phyloP scores from a whole-genome alignment of 495 filamentous ascomycete species.

The Podospora australis region DNA sequence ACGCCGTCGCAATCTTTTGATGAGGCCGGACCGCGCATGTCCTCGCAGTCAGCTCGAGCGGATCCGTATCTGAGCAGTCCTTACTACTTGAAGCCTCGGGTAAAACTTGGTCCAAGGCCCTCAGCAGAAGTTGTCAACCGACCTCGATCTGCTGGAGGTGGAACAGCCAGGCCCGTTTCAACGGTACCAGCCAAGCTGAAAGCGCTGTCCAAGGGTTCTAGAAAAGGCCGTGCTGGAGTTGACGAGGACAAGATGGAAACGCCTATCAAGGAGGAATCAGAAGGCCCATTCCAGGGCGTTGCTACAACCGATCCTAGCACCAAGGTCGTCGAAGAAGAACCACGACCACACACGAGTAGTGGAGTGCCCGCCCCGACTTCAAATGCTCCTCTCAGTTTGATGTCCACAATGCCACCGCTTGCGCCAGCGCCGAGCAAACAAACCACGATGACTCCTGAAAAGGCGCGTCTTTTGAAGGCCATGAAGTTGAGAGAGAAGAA shows the following conservation, averaged over 20 bases:
- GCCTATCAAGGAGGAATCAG: slow-evolving; percentile 23
- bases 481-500: slow-evolving; percentile 78
- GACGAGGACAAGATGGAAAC: slow-evolving; percentile 22
- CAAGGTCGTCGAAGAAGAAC: slow-evolving; percentile 21
- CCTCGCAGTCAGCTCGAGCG: slow-evolving; percentile 60
- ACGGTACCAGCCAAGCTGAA: slow-evolving; percentile 55
- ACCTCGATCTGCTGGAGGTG: slow-evolving; percentile 46
- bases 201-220: slow-evolving; percentile 36
- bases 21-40: slow-evolving; percentile 39
- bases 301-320: slow-evolving; percentile 19
- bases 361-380: slow-evolving; percentile 45
- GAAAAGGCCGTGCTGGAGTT: slow-evolving; percentile 33
- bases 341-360: slow-evolving; percentile 29
- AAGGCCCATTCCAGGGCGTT: slow-evolving; percentile 9
- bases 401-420: slow-evolving; percentile 34
- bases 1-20: slow-evolving; percentile 35
- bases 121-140: slow-evolving; percentile 62
- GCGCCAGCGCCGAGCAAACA: slow-evolving; percentile 37
- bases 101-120: slow-evolving; percentile 79
- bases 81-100: slow-evolving; percentile 60
- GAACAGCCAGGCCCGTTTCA: slow-evolving; percentile 63
- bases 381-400: slow-evolving; percentile 38
- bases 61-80: slow-evolving; percentile 55
- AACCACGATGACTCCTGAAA: slow-evolving; percentile 75
- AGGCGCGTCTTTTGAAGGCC: slow-evolving; percentile 87